Base-by-base conservation (phyloP, 768 basidiomycete species). In the Suillus occidentalis region DNA sequence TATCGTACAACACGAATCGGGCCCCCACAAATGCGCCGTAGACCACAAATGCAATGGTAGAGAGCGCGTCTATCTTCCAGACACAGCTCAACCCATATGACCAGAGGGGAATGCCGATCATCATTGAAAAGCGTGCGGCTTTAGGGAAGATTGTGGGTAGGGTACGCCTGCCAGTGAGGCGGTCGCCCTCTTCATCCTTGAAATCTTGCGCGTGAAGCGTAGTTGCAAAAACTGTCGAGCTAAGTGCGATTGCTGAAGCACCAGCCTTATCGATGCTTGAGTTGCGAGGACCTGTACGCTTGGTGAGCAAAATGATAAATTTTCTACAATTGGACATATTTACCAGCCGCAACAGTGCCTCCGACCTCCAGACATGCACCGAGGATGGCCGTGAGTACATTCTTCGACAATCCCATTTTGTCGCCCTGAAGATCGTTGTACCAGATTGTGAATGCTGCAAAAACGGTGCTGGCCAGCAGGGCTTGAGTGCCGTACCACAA, bases 151-250 rank as follows among this genome's bases (percentile, higher is more conserved):
- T 75, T 60, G 84, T 81, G 2, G 83, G 84, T 34, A 85, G 67
- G 0, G 83, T 85, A 2, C 72, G n/a, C 5, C 83, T 75, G 0
- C 80, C 79, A 0, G 72, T 72, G 22, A 73, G 58, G 4, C 69
- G 67, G 57, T 84, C 83, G 0, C 83, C 83, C 22, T 75, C 72
- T 12, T 78, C 68, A 60, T 85, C 84, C 36, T 80, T 74, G 64
- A 81, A 84, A 64, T 84, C 84, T 69, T 84, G 81, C 6, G 81
- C 78, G 22, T 84, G 82, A 13, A 83, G 80, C 7, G 83, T 84
- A 0, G 83, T 82, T 5, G 78, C 69, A 39, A 84, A 76, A 18
- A 83, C 77, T 0, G 73, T 72, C 12, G 76, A 72, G 28, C 79
- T 81, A 56, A 80, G 65, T 50, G 73, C 72, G 31, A 80, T 65